Evolutionary conservation across 2,329 filamentous ascomycete genomes (phyloP).

Genomic region (Tolypocladium ovalisporum): DNA sequence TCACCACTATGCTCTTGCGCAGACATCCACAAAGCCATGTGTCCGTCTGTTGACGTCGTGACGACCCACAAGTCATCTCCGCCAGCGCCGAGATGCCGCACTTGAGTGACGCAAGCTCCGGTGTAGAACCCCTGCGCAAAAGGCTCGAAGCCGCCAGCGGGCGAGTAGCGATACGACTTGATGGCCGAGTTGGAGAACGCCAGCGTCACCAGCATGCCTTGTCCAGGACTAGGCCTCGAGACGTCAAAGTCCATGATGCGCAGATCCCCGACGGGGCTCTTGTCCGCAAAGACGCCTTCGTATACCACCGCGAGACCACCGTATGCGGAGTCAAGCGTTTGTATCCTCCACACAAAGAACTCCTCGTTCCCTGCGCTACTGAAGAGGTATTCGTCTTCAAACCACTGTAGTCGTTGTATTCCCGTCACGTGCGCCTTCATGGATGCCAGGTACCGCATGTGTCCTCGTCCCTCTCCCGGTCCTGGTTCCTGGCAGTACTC

Average conservation of each 20-base stretch:
- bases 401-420: slow-evolving; percentile 72
- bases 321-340: slow-evolving; percentile 36
- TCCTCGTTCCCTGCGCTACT: slow-evolving; percentile 84
- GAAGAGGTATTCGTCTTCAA: slow-evolving; percentile 60
- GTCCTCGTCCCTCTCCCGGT: slow-evolving; percentile 2
- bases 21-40: slow-evolving; percentile 33
- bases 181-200: slow-evolving; percentile 77
- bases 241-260: slow-evolving; percentile 74
- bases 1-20: slow-evolving; percentile 3
- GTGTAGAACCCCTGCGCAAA: slow-evolving; percentile 50
- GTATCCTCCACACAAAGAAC: slow-evolving; percentile 72
- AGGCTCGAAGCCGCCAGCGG: slow-evolving; percentile 30
- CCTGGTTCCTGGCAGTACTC: slow-evolving; percentile 20
- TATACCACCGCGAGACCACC: slow-evolving; percentile 43
- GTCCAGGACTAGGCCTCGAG: slow-evolving; percentile 9
- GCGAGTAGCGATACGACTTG: slow-evolving; percentile 44
- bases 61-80: slow-evolving; percentile 32
- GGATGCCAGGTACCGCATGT: slow-evolving; percentile 44
- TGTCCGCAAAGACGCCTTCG: slow-evolving; percentile 42
- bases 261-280: slow-evolving; percentile 50
- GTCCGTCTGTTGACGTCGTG: slow-evolving; percentile 74
- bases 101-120: slow-evolving; percentile 65
- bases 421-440: slow-evolving; percentile 73
- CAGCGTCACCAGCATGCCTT: slow-evolving; percentile 52
- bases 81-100: slow-evolving; percentile 28